Percentiles rank a stretch among this genome's conserved stretches.
Evolutionary conservation across 2,329 filamentous ascomycete genomes (phyloP).

Genomic region (Cadophora malorum): DNA sequence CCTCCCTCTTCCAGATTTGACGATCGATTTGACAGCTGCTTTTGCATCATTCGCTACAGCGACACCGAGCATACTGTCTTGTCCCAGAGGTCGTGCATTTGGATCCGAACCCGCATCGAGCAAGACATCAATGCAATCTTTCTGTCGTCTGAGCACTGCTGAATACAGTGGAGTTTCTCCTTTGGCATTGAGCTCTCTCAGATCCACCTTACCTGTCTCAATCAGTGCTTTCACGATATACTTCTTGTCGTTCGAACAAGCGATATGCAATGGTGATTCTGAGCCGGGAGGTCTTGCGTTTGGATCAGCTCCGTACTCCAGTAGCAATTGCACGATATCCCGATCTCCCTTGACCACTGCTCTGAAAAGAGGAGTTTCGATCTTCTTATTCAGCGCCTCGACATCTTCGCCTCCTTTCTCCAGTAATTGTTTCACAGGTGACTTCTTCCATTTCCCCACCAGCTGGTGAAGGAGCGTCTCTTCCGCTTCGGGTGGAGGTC

Average conservation of each 20-base stretch:
- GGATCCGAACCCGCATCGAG: slow-evolving; percentile 4
- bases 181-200: neutral
- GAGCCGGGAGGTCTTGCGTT: neutral
- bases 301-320: slow-evolving; percentile 27
- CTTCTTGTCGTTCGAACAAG: slow-evolving; percentile 19
- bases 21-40: slow-evolving; percentile 19
- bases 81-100: slow-evolving; percentile 5
- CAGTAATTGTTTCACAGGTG: slow-evolving; percentile 21
- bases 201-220: slow-evolving; percentile 5
- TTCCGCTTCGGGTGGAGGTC: slow-evolving; percentile 13
- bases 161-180: slow-evolving; percentile 5
- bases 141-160: neutral
- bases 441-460: slow-evolving; percentile 25
- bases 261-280: slow-evolving; percentile 21
- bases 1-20: slow-evolving; percentile 20
- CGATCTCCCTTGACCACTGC: slow-evolving; percentile 25
- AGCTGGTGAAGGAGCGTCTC: slow-evolving; percentile 26
- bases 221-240: slow-evolving; percentile 7
- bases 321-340: slow-evolving; percentile 27
- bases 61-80: slow-evolving; percentile 18
- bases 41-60: slow-evolving; percentile 20
- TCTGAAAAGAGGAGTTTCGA: slow-evolving; percentile 23
- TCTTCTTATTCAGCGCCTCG: slow-evolving; percentile 29
- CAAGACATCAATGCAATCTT: slow-evolving; percentile 17
- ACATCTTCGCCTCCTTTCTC: slow-evolving; percentile 24